phyloP scores from a whole-genome alignment of 148 eudicot species.

The Agrostemma githago region DNA sequence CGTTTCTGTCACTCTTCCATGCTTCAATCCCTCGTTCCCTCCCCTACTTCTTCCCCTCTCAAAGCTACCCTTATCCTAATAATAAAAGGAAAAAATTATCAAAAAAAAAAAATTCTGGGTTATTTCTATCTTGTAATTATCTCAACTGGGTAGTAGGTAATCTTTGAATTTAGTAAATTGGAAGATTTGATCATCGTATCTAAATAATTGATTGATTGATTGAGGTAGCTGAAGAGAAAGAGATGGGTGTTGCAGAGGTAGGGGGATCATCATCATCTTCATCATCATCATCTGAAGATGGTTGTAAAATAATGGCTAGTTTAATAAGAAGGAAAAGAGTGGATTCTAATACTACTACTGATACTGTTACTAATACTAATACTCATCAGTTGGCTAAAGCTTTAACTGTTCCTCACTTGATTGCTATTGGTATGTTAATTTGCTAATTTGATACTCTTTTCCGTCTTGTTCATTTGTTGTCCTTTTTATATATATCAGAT shows the following conservation, averaged over 20 bases:
- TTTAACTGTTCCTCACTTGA: constrained; percentile 31
- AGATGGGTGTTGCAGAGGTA: constrained; percentile 23
- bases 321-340: constrained; percentile 33
- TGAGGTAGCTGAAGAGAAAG: not conserved
- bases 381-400: constrained; percentile 30
- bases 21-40: not conserved
- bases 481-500: too few relatives aligned
- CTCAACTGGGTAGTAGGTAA: not conserved
- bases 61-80: constrained; percentile 9
- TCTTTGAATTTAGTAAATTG: constrained; percentile 2
- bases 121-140: not conserved
- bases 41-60: not conserved
- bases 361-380: not conserved
- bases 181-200: not conserved
- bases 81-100: too few relatives aligned
- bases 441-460: too few relatives aligned
- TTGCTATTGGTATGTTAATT: constrained; percentile 27
- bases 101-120: not conserved
- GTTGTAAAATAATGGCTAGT: constrained; percentile 17
- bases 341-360: constrained; percentile 17
- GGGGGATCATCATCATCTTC: not conserved
- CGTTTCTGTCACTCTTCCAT: not conserved
- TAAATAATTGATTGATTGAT: not conserved
- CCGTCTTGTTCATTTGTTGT: too few relatives aligned
- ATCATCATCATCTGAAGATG: not conserved